A percentile compares a stretch with the other conserved stretches of the same genome.
Conservation (phyloP, 1,284 basidiomycete species). For the Sanghuangporus weigelae region DNA sequence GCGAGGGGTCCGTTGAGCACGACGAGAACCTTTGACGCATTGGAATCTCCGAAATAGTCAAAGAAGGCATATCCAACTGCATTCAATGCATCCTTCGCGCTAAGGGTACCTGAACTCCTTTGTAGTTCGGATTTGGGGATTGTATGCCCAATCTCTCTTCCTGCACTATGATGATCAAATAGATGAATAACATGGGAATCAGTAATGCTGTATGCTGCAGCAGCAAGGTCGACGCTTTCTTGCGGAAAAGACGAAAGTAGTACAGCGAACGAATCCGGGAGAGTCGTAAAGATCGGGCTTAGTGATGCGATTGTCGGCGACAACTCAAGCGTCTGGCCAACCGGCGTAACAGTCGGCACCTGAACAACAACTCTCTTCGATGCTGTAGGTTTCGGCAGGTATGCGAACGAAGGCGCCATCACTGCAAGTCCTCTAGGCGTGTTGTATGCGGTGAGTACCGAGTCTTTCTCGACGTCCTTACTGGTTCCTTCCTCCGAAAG, state of each 20-base stretch:
- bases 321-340: conserved; percentile 61
- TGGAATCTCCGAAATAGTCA: conserved; percentile 59
- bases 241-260: conserved; percentile 78
- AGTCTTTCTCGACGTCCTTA: conserved; percentile 49
- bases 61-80: conserved; percentile 58
- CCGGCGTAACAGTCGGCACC: conserved; percentile 64
- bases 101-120: conserved; percentile 27
- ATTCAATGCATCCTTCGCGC: conserved; percentile 43
- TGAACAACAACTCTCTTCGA: conserved; percentile 71
- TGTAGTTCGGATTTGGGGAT: conserved; percentile 30
- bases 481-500: conserved; percentile 73
- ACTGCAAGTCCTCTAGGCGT: conserved; percentile 70
- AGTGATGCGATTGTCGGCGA: conserved; percentile 70
- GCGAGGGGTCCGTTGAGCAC: conserved; percentile 69
- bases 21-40: conserved; percentile 56
- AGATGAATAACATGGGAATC: conserved; percentile 68
- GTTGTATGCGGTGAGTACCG: conserved; percentile 70
- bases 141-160: conserved; percentile 63
- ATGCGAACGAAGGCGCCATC: conserved; percentile 68
- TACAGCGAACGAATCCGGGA: conserved; percentile 71
- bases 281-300: conserved; percentile 49
- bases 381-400: conserved; percentile 57
- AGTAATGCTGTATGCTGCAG: conserved; percentile 59
- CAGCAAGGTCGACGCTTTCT: conserved; percentile 70
- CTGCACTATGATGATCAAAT: conserved; percentile 69